Percentiles rank a stretch among this genome's conserved stretches.
Conservation (phyloP, 192 early-diverging fungal species). For the Umbelopsis vinacea region DNA sequence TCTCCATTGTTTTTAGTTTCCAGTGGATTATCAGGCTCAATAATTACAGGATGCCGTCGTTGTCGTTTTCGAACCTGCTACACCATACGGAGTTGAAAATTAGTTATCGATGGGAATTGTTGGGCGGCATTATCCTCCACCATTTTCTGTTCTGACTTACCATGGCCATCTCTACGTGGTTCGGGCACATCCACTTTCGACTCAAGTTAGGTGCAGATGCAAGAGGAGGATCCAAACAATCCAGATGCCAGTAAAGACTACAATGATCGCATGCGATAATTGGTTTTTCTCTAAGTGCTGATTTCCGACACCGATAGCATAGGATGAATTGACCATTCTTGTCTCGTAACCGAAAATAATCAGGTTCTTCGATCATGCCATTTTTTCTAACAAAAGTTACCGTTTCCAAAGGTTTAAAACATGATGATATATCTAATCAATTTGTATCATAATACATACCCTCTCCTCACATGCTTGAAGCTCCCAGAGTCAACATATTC, state of each 20-base stretch:
- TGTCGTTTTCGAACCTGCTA: constrained; percentile 44
- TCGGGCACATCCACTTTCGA: constrained; percentile 62
- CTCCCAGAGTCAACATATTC: constrained; percentile 46
- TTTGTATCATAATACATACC: constrained; percentile 3
- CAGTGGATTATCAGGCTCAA: constrained; percentile 32
- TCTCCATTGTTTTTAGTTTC: constrained; percentile 38
- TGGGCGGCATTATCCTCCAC: neutral
- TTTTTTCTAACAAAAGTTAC: constrained; percentile 29
- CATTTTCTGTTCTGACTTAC: constrained; percentile 25
- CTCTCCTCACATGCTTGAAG: constrained; percentile 36
- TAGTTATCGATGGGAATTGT: neutral
- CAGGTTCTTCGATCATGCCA: constrained; percentile 32
- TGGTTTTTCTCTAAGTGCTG: constrained; percentile 36
- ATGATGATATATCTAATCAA: neutral
- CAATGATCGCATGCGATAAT: constrained; percentile 60
- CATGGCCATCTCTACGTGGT: constrained; percentile 48
- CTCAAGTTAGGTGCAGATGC: constrained; percentile 44
- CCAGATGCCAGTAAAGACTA: constrained; percentile 56
- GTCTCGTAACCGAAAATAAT: constrained; percentile 42
- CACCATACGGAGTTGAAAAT: neutral
- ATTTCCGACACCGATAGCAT: constrained; percentile 49
- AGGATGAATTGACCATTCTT: constrained; percentile 38
- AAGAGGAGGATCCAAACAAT: constrained; percentile 57
- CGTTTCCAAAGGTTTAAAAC: neutral
- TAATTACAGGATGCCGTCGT: constrained; percentile 29